Base-by-base conservation (phyloP, 148 eudicot genomes). In the Oxyria digyna region DNA sequence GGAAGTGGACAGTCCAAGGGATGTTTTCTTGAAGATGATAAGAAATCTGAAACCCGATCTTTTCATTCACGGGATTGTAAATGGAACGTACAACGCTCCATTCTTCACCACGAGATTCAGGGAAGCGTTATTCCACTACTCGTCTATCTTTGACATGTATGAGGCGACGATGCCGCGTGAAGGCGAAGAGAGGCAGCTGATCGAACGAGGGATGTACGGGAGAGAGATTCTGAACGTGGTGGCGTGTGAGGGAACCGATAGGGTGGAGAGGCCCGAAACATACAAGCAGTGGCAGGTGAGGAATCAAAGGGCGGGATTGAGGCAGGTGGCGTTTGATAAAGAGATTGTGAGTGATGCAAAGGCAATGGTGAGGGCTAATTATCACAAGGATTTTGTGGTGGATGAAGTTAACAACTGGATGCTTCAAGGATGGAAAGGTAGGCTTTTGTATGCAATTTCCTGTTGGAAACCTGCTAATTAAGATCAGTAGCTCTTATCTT, bases 391-490 rank as follows among this genome's bases (percentile, higher is more conserved):
- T 24, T 71, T 71, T 42, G 73, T 71, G 73, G 26, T 71, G 14
- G 67, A 62, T 59, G 73, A 71, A 31, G 55, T 57, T n/a, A 21
- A 12, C 27, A 23, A 71, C 18, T 71, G 73, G 73, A 59, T 50
- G 20, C 48, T 71, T 71, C 73, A 71, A 31, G 73, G 67, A n/a
- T 71, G 73, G 73, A 71, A 71, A 21, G 72, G 72, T 3, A 70
- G 72, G 72, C 55, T 70, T 35, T 35, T 70, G 72, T 70, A 54
- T 54, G 73, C 73, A 17, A 0, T 71, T 1, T 71, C 73, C 9
- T 71, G 50, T 71, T 71, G 73, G 73, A 71, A 14, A 26, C 49
- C 67, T 24, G 38, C 45, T 23, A 70, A 35, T 38, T 59, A 59
- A 59, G 20, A 27, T 57, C 33, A 57, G 8, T 10, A 26, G 35